Evolutionary conservation across 495 filamentous ascomycete genomes (phyloP).

Genomic region (Aspergillus bridgeri): DNA sequence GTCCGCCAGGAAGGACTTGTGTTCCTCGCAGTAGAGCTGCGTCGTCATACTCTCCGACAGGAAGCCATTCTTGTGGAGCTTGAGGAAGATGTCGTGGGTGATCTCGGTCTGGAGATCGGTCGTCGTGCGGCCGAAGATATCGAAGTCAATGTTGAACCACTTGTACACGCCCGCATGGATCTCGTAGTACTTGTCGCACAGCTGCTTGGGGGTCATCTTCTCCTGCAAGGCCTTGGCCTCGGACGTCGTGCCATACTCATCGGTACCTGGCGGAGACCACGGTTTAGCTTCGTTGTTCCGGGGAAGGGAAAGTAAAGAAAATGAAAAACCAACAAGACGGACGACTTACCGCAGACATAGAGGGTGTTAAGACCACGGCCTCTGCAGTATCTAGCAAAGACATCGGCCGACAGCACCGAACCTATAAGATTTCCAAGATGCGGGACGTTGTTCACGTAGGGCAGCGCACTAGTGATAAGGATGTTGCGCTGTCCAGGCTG

Average conservation of each 20-base stretch:
- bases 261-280: constrained; percentile 63
- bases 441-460: constrained; percentile 95
- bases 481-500: constrained; percentile 15
- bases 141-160: constrained; percentile 84
- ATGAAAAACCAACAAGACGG: background rate
- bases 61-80: constrained; percentile 75
- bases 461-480: constrained; percentile 59
- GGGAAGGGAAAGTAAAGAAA: constrained; percentile 25
- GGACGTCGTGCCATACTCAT: constrained; percentile 86
- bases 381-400: constrained; percentile 48
- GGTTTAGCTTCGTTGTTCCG: background rate
- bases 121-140: constrained; percentile 80
- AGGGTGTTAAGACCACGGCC: constrained; percentile 4
- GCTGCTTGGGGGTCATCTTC: constrained; percentile 63
- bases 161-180: constrained; percentile 83
- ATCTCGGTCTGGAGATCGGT: constrained; percentile 81
- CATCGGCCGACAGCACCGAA: constrained; percentile 79
- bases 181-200: constrained; percentile 82
- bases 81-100: constrained; percentile 78
- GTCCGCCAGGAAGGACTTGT: constrained; percentile 84
- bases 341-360: constrained; percentile 5
- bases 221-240: constrained; percentile 74
- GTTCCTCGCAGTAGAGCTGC: constrained; percentile 84
- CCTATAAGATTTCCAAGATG: constrained; percentile 94
- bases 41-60: constrained; percentile 71